These are phyloP conservation scores for Stereum hirsutum DNA, from an alignment of 1,284 basidiomycete species.

Conservation along the genomic window DNA sequence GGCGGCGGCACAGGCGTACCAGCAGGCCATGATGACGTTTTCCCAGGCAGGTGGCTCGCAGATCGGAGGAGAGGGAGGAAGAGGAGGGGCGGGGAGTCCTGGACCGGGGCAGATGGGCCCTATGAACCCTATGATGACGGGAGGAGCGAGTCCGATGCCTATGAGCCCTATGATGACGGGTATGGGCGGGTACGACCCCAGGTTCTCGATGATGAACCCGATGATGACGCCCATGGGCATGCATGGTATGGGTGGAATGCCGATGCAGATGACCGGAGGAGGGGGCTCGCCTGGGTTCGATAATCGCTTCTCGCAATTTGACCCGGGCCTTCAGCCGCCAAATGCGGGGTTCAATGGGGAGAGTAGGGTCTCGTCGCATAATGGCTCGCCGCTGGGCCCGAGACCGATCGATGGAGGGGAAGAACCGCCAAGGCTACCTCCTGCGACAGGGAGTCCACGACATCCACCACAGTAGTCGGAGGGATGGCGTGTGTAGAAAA, in stretches of 20 bases:
- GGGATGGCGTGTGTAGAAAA: too few relatives aligned
- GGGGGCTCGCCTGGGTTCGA: conserved; percentile 41
- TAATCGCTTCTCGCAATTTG: conserved; percentile 34
- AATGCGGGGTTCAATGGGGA: conserved; percentile 1
- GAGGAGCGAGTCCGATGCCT: conserved; percentile 41
- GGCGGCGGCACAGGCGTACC: conserved; percentile 83
- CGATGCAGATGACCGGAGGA: conserved; percentile 48
- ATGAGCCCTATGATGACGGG: conserved; percentile 38
- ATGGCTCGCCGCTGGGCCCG: conserved; percentile 2
- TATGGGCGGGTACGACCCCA: conserved; percentile 14
- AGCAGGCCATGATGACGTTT: conserved; percentile 85
- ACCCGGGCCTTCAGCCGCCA: conserved; percentile 9
- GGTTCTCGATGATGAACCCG: conserved; percentile 9
- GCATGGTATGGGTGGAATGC: conserved; percentile 15
- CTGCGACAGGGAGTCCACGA: conserved; percentile 9
- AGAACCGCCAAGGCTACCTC: conserved; percentile 7
- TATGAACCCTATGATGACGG: conserved; percentile 51
- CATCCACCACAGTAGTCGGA: conserved; percentile 9
- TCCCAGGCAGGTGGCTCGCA: conserved; percentile 71
- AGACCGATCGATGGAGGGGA: conserved; percentile 6
- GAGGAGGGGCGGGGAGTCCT: conserved; percentile 24
- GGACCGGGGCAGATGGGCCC: too few relatives aligned
- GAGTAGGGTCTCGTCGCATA: conserved; percentile 2
- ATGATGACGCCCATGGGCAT: conserved; percentile 5
- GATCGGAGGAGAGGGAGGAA: conserved; percentile 41